These are phyloP conservation scores for Metschnikowia amazonensis DNA, from an alignment of 805 yeast genomes.

Conservation along the genomic window DNA sequence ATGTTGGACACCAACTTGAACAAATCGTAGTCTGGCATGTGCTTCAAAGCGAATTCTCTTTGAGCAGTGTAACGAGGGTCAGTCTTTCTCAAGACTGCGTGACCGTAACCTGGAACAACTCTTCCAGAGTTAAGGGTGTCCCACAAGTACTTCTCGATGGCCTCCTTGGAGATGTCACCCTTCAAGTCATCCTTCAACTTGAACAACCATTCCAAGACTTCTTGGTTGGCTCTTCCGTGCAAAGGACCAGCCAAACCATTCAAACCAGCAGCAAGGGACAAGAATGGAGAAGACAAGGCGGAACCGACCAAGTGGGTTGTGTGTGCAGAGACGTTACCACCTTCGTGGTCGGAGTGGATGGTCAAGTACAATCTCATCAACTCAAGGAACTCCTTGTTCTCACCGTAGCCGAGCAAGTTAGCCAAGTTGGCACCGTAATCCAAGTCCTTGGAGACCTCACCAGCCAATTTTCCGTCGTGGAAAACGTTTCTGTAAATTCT, in stretches of 20 bases:
- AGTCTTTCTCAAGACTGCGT: conserved; percentile 78
- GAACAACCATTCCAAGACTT: conserved; percentile 70
- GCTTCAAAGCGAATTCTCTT: conserved; percentile 62
- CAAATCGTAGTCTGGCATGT: conserved; percentile 58
- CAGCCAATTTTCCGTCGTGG: conserved; percentile 52
- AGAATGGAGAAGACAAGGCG: conserved; percentile 71
- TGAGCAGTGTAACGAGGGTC: conserved; percentile 80
- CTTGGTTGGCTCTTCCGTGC: conserved; percentile 85
- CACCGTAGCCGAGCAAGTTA: conserved; percentile 56
- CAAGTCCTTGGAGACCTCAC: conserved; percentile 47
- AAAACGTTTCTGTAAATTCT: conserved; percentile 64
- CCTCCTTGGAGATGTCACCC: conserved; percentile 52
- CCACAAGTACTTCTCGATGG: conserved; percentile 70
- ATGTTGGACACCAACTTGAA: conserved; percentile 64
- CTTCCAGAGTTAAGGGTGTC: conserved; percentile 64
- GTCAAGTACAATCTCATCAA: conserved; percentile 70
- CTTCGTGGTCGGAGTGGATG: conserved; percentile 78
- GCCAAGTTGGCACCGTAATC: conserved; percentile 78
- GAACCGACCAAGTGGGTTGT: conserved; percentile 80
- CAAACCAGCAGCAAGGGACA: conserved; percentile 74
- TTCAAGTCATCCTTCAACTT: conserved; percentile 60
- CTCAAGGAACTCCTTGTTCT: conserved; percentile 58
- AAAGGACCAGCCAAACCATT: conserved; percentile 84
- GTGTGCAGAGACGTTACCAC: conserved; percentile 82
- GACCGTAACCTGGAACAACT: conserved; percentile 87